phyloP scores from a whole-genome alignment of 768 basidiomycete genomes.

The Agaricus sinodeliciosus region DNA sequence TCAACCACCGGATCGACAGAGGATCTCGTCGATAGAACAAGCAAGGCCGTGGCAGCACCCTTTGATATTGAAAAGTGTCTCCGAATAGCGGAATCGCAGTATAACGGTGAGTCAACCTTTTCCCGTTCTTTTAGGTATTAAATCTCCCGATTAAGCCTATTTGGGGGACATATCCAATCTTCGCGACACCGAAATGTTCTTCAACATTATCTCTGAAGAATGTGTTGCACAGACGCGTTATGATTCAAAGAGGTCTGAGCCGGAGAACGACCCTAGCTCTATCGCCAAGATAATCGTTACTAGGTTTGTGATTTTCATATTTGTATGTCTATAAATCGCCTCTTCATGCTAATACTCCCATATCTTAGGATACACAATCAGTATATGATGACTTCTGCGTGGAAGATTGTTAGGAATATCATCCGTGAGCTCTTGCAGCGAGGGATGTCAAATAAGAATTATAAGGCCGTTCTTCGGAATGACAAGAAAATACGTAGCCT shows the following conservation, averaged over 20 bases:
- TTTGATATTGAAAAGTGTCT: slow-evolving; percentile 58
- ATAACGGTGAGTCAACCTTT: slow-evolving; percentile 45
- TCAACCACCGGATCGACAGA: slow-evolving; percentile 33
- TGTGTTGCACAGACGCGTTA: slow-evolving; percentile 42
- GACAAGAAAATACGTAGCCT: slow-evolving; percentile 44
- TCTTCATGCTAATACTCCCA: neutral
- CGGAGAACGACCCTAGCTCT: slow-evolving; percentile 36
- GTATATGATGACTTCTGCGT: slow-evolving; percentile 77
- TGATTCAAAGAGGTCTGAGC: slow-evolving; percentile 19
- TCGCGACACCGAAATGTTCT: slow-evolving; percentile 60
- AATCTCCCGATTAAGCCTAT: slow-evolving; percentile 37
- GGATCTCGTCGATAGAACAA: slow-evolving; percentile 55
- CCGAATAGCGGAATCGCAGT: slow-evolving; percentile 69
- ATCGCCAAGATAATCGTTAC: slow-evolving; percentile 55
- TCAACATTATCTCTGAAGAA: slow-evolving; percentile 48
- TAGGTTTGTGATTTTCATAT: slow-evolving; percentile 31
- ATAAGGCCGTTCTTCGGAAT: slow-evolving; percentile 47
- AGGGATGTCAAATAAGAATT: slow-evolving; percentile 46
- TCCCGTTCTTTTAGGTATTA: neutral
- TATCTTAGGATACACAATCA: slow-evolving; percentile 68
- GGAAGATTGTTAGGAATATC: slow-evolving; percentile 63
- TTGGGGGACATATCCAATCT: slow-evolving; percentile 65
- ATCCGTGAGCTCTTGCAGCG: slow-evolving; percentile 48
- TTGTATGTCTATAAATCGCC: neutral
- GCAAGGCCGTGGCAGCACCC: slow-evolving; percentile 54